These are phyloP conservation scores for Terfezia boudieri DNA, from an alignment of 495 filamentous ascomycete genomes.

Conservation along the genomic window DNA sequence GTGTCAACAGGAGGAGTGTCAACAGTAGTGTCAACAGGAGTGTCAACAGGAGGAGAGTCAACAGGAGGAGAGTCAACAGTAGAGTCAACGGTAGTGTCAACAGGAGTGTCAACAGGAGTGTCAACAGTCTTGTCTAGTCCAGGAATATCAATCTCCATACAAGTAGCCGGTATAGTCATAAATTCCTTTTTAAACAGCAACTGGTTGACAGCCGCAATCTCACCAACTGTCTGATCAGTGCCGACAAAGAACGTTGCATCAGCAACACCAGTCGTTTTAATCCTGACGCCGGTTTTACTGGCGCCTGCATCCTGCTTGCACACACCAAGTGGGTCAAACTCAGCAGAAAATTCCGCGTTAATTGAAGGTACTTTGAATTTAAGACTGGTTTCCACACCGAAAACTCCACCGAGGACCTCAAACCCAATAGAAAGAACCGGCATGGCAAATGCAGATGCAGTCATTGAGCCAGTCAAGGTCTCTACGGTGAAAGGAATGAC, in stretches of 20 bases:
- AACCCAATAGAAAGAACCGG: slow-evolving; percentile 19
- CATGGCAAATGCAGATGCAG: slow-evolving; percentile 16
- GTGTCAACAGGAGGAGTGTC: no score
- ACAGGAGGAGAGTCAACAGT: no score
- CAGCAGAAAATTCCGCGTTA: neutral
- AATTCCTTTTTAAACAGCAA: neutral
- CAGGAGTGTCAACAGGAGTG: no score
- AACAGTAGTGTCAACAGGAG: no score
- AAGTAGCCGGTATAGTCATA: neutral
- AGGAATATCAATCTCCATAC: neutral
- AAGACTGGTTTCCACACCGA: neutral
- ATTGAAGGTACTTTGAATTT: neutral
- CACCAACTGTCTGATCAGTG: neutral
- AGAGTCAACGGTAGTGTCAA: no score
- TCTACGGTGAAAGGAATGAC: slow-evolving; percentile 15
- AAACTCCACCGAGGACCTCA: slow-evolving; percentile 8
- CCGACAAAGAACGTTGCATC: neutral
- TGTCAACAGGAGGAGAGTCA: no score
- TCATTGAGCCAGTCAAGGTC: slow-evolving; percentile 7
- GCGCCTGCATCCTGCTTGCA: neutral
- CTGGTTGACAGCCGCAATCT: neutral
- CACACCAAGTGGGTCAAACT: neutral
- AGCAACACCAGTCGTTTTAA: neutral
- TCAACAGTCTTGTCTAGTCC: neutral
- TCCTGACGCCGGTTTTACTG: neutral